Conservation (phyloP, 257 asterid genomes). For the Capsicum chinense region DNA sequence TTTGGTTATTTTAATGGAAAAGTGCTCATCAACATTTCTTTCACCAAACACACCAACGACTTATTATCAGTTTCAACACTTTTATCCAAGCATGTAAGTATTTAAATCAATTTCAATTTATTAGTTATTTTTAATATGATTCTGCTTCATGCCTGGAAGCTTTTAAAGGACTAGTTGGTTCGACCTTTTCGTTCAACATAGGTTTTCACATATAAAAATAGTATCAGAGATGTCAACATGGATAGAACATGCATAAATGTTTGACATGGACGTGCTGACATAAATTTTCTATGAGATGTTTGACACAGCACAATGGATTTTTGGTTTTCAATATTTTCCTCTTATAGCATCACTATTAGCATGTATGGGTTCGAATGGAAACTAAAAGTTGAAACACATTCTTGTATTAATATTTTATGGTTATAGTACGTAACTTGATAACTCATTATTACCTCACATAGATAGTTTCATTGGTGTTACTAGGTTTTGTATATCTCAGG, state of each 20-base stretch:
- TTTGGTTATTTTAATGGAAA: neutral
- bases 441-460: neutral
- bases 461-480: neutral
- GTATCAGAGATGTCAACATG: slow-evolving; percentile 17
- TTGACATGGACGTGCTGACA: neutral
- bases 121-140: neutral
- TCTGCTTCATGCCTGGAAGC: slow-evolving; percentile 6
- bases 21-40: neutral
- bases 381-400: neutral
- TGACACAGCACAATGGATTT: neutral
- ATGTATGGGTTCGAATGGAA: neutral
- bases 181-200: neutral
- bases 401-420: slow-evolving; percentile 2
- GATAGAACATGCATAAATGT: neutral
- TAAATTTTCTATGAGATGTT: neutral
- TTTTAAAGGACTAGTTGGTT: neutral
- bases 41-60: neutral
- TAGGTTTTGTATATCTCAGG: slow-evolving; percentile 1
- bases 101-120: neutral
- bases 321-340: neutral
- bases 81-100: neutral
- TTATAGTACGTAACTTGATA: neutral
- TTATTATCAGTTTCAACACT: neutral
- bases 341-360: neutral
- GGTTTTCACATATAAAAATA: neutral